These are phyloP conservation scores for Medicago lupulina DNA, from an alignment of 306 rosid genomes.

Conservation along the genomic window DNA sequence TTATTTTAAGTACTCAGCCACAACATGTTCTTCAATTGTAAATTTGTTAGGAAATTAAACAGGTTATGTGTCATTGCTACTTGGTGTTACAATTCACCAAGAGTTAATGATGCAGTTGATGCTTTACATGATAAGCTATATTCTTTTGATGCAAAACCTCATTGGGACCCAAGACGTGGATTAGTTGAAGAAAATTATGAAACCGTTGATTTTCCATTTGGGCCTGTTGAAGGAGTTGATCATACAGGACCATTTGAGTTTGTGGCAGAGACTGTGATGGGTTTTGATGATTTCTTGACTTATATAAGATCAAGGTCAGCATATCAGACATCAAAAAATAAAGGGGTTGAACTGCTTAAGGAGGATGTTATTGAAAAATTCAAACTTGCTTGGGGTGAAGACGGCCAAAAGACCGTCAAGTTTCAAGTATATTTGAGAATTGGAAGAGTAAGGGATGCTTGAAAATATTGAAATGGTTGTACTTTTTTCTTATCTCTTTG, in stretches of 20 bases:
- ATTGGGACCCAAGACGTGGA: constrained; percentile 57
- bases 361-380: constrained; percentile 54
- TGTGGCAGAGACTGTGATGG: constrained; percentile 57
- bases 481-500: no score
- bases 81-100: constrained; percentile 70
- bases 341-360: constrained; percentile 71
- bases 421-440: constrained; percentile 67
- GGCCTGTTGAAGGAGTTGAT: constrained; percentile 59
- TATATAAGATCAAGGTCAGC: constrained; percentile 75
- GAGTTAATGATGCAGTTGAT: constrained; percentile 49
- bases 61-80: constrained; percentile 76
- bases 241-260: constrained; percentile 73
- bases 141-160: constrained; percentile 32
- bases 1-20: background rate
- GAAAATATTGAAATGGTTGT: background rate
- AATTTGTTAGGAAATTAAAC: background rate
- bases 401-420: constrained; percentile 50
- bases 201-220: constrained; percentile 75
- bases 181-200: constrained; percentile 58
- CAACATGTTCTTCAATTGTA: background rate
- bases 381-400: constrained; percentile 63
- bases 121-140: constrained; percentile 43
- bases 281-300: constrained; percentile 53
- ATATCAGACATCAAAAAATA: constrained; percentile 71
- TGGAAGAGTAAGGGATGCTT: constrained; percentile 47